Evolutionary conservation across 805 yeast genomes (phyloP).

Genomic region (Myxozyma neglecta): DNA sequence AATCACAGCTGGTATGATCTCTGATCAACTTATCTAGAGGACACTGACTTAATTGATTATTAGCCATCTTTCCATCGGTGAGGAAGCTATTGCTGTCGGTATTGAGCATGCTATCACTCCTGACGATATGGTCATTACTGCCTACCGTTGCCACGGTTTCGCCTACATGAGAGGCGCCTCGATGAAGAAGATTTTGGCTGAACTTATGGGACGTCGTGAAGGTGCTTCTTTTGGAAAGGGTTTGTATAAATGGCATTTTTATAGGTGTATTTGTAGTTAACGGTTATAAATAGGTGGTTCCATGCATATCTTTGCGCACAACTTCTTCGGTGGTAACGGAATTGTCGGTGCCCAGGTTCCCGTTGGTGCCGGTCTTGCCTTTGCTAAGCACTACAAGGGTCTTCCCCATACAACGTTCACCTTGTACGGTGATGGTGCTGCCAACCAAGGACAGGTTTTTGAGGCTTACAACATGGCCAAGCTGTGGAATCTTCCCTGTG

Average conservation of each 20-base stretch:
- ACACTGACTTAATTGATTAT: not conserved
- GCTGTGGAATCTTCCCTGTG: slow-evolving; percentile 92
- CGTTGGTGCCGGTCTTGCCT: slow-evolving; percentile 96
- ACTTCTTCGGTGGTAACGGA: slow-evolving; percentile 99
- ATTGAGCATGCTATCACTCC: slow-evolving; percentile 89
- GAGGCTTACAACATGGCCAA: slow-evolving; percentile 99
- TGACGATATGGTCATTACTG: slow-evolving; percentile 87
- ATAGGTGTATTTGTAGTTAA: not conserved
- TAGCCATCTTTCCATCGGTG: slow-evolving; percentile 94
- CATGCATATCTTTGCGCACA: slow-evolving; percentile 96
- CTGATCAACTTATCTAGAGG: not conserved
- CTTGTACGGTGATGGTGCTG: slow-evolving; percentile 98
- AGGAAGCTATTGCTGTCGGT: slow-evolving; percentile 98
- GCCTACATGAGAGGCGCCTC: slow-evolving; percentile 95
- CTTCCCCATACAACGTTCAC: slow-evolving; percentile 79
- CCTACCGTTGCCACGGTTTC: slow-evolving; percentile 99
- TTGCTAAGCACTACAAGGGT: slow-evolving; percentile 91
- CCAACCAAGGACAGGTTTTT: slow-evolving; percentile 98
- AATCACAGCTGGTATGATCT: slow-evolving; percentile 16
- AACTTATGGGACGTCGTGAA: slow-evolving; percentile 91
- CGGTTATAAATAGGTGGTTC: slow-evolving; percentile 67
- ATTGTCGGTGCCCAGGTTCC: slow-evolving; percentile 99
- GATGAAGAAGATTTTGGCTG: slow-evolving; percentile 87
- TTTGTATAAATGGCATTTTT: not conserved
- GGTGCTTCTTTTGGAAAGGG: slow-evolving; percentile 96